Conservation (phyloP, 108 stramenopile genomes). For the Asterionellopsis glacialis region DNA sequence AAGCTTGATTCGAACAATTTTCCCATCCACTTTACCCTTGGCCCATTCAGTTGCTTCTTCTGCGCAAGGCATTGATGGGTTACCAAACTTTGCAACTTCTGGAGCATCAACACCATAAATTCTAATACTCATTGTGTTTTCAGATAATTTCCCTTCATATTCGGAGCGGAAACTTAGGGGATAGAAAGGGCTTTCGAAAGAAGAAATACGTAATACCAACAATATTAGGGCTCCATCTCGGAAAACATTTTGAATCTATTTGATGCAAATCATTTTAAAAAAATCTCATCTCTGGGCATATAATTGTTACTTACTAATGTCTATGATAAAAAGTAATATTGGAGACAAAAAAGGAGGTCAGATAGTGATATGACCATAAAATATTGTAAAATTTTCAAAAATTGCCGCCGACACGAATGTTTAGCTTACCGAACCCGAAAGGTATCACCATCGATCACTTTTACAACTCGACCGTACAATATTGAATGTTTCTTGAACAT, state of each 20-base stretch:
- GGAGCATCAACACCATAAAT: conserved; percentile 63
- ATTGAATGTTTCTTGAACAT: conserved; percentile 18
- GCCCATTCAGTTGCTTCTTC: conserved; percentile 49
- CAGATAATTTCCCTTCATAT: conserved; percentile 20
- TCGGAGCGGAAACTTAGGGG: conserved; percentile 6
- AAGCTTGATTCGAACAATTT: conserved; percentile 46
- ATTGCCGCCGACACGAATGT: too few species aligned
- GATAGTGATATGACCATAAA: too few species aligned
- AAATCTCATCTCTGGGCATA: too few species aligned
- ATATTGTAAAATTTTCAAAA: too few species aligned
- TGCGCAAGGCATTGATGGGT: conserved; percentile 40
- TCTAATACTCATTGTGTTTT: conserved; percentile 47
- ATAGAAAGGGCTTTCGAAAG: conserved; percentile 17
- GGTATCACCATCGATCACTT: conserved; percentile 68
- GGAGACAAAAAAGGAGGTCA: too few species aligned
- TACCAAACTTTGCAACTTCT: conserved; percentile 36
- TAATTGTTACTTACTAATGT: too few species aligned
- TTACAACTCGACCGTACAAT: conserved; percentile 46
- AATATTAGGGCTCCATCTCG: too few species aligned
- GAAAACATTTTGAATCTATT: too few species aligned
- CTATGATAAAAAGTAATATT: too few species aligned
- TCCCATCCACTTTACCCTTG: conserved; percentile 18
- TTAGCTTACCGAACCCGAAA: conserved; percentile 35
- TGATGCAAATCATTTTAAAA: too few species aligned
- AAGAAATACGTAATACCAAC: too few species aligned